Base-by-base conservation (phyloP, 257 asterid genomes). In the Gynochthodes officinalis region DNA sequence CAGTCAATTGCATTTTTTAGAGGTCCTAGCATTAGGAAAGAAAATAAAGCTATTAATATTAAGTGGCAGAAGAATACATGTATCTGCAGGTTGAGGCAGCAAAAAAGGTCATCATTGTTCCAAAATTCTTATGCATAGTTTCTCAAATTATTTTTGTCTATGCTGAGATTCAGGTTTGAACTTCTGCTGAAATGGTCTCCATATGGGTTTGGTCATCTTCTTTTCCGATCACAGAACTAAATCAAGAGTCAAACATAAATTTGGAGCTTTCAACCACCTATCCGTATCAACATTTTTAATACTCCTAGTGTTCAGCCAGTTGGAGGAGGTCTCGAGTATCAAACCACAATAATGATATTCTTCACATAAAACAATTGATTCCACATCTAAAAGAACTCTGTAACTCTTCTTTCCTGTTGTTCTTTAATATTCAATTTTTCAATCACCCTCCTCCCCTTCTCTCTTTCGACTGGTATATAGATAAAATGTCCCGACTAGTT, bases 1-100 rank as follows among this genome's bases (percentile, higher is more conserved):
- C 98, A 93, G 76, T 93, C 98, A 65, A 93, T 70, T 1, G 97
- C 97, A 69, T 93, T 93, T 75, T 93, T 93, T 73, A 93, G 73
- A 2, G 97, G 98, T 43, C 85, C 98, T 92, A 55, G 27, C 50
- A 57, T 37, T 43, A 30, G n/a, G n/a, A 42, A 23, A 70, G 28
- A 67, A 32, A 44, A 23, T 25, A 12, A 23, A 63, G 55, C n/a
- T n/a, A n/a, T n/a, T 14, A 53, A 33, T n/a, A 15, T 5, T 15
- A 35, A 18, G 2, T 25, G 25, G 25, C 27, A 7, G 2, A 12
- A 10, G 4, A 54, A 37, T 64, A 54, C 14, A 16, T 25, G 42
- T 23, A 7, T 52, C n/a, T 54, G 49, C 43, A 8, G n/a, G 28
- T 25, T 2, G 4, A 54, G 23, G 64, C 14, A 23, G 53, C 53